Base-by-base conservation (phyloP, 2,329 filamentous ascomycete genomes). In the Cercospora sp. region DNA sequence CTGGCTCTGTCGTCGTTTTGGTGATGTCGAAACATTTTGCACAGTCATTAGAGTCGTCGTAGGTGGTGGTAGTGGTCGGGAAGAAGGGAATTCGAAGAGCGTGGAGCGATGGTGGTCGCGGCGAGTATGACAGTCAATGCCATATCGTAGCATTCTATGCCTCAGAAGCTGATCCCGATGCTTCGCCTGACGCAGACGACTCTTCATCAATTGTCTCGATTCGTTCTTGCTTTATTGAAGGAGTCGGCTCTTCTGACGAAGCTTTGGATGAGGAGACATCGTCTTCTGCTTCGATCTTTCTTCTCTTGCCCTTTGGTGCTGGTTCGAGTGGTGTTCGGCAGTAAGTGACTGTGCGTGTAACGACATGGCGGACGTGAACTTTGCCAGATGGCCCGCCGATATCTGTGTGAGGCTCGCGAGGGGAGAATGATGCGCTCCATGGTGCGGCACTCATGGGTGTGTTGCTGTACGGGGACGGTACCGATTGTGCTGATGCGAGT, bases 291-390 rank as follows among this genome's bases (percentile, higher is more conserved):
- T 87, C 85, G 68, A 88, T 81, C 84, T 92, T 96, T 82, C 94
- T 90, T 82, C 93, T 89, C 86, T 97, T 98, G 72, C 94, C 94
- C 80, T 94, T 94, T 7, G 93, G 94, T 43, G 94, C 93, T 26
- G 94, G 92, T 72, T 93, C 91, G 82, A 98, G 92, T 43, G 82
- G 80, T 77, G 85, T 77, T 63, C 84, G 81, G 75, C 92, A 97
- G 81, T 96, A 97, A 49, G 92, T 97, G 68, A 97, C 92, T 16
- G 93, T 97, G 74, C 93, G 87, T n/a, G 94, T 97, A 63, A 97
- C 91, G 4, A 97, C 93, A 79, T 97, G 93, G 65, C 92, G 86
- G 67, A 97, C 93, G 77, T 86, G 89, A 64, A 90, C 86, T 16
- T 82, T 90, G 69, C 76, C 76, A 24, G 75, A 74, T 63, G 73